Conservation (phyloP, 2,329 filamentous ascomycete genomes). For the Aspergillus sp. region DNA sequence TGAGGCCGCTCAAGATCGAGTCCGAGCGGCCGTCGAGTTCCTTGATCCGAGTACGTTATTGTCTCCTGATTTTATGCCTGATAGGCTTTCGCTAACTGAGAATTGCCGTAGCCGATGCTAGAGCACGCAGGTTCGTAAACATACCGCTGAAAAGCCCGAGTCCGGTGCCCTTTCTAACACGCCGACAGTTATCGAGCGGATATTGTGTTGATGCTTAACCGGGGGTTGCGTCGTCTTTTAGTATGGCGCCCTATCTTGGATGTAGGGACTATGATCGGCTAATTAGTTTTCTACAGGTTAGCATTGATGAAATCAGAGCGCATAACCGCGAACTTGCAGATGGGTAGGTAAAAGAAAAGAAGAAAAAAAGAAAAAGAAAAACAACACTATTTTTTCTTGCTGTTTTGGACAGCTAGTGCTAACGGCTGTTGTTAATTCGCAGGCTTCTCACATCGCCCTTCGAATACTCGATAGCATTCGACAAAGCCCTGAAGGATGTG, state of each 20-base stretch:
- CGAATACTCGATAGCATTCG: constrained; percentile 81
- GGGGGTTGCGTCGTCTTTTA: constrained; percentile 51
- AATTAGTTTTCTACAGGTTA: constrained; percentile 45
- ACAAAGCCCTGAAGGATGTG: constrained; percentile 81
- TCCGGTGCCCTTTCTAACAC: constrained; percentile 9
- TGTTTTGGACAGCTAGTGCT: background rate
- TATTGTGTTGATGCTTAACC: constrained; percentile 69
- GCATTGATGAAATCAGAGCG: constrained; percentile 82
- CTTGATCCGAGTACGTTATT: constrained; percentile 73
- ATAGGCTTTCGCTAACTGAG: constrained; percentile 11
- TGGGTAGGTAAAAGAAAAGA: constrained; percentile 45
- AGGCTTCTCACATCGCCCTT: constrained; percentile 75
- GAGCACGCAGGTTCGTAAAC: constrained; percentile 46
- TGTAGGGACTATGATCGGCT: background rate
- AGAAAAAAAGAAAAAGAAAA: too few relatives aligned
- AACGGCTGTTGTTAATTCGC: background rate
- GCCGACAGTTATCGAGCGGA: constrained; percentile 74
- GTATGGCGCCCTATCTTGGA: constrained; percentile 28
- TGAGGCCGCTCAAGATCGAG: constrained; percentile 74
- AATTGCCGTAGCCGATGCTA: constrained; percentile 45
- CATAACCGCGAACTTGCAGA: constrained; percentile 79
- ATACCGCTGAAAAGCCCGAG: background rate
- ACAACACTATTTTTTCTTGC: background rate
- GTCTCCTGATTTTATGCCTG: background rate
- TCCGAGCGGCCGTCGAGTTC: constrained; percentile 84